Evolutionary conservation across 352 stramenopile species (phyloP), one percentile per base, ranked within the genome.

Genomic region (Detonula confervacea): DNA sequence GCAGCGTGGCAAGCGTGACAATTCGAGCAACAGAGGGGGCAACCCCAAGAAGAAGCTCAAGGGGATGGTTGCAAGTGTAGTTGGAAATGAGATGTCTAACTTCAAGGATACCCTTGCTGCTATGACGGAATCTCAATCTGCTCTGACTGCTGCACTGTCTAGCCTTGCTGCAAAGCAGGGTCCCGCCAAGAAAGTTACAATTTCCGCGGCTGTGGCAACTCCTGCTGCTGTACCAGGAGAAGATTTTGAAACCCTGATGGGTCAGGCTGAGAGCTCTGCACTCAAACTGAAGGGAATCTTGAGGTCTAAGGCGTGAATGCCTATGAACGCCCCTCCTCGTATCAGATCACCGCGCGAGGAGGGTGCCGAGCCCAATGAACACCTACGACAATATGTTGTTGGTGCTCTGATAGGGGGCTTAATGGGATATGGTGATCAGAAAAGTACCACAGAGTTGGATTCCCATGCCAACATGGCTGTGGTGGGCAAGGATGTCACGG

Each of bases 391-490:
- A n/a, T n/a, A 37, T 37, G 8, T 37, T 37, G 8, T 3, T 8
- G 30, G 30, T 37, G 30, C 3, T 37, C 30, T 3, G 3, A 8
- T 37, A 3, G 8, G 30, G 30, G 30, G 30, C 30, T n/a, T n/a
- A 8, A 8, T 8, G 3, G 30, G 30, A 9, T 57, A 4, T 24
- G n/a, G 2, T 12, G 9, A 25, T 42, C 11, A 61, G 5, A 37
- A 37, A 1, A n/a, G 5, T n/a, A 60, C 20, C 4, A 59, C 33
- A 8, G 67, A 76, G 54, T 35, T 86, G 3, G 78, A 86, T 24
- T 73, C 66, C 6, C 78, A 83, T 59, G 72, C 67, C 16, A 86
- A 86, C 62, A 83, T 86, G 78, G 6, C 33, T 16, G 72, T 83
- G 14, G 39, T 80, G 2, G 73, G 79, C 8, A 8, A n/a, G 22